Conservation (phyloP, 1,139 yeast genomes). For the Pneumocystis jirovecii region DNA sequence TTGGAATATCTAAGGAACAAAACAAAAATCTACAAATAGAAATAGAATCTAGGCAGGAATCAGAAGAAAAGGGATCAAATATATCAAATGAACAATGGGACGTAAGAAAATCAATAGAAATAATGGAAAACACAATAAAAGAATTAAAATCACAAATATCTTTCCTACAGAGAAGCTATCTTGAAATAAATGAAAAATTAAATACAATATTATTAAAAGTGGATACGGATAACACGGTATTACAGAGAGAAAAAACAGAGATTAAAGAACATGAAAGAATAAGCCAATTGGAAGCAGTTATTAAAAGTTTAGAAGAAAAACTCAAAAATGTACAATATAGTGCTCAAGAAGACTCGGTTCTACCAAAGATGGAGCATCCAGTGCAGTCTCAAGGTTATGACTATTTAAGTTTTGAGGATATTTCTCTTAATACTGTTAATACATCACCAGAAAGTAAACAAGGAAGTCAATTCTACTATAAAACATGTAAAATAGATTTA, state of each 20-base stretch:
- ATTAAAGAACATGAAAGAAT: neutral
- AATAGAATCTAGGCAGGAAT: neutral
- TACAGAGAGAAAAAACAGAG: neutral
- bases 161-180: conserved; percentile 3
- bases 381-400: neutral
- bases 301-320: neutral
- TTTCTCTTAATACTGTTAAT: neutral
- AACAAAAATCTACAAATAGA: neutral
- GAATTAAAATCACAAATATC: conserved; percentile 2
- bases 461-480: neutral
- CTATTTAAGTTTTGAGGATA: neutral
- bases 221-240: neutral
- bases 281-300: neutral
- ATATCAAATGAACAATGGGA: neutral
- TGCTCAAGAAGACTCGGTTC: too few relatives aligned
- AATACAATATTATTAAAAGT: neutral
- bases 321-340: neutral
- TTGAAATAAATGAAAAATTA: neutral
- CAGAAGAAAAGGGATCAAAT: neutral
- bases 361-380: neutral
- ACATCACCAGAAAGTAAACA: neutral
- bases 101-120: neutral
- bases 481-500: neutral
- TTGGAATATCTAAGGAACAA: neutral
- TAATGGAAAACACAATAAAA: neutral